Base-by-base conservation (phyloP, 768 basidiomycete species). In the Lepiota venenata region DNA sequence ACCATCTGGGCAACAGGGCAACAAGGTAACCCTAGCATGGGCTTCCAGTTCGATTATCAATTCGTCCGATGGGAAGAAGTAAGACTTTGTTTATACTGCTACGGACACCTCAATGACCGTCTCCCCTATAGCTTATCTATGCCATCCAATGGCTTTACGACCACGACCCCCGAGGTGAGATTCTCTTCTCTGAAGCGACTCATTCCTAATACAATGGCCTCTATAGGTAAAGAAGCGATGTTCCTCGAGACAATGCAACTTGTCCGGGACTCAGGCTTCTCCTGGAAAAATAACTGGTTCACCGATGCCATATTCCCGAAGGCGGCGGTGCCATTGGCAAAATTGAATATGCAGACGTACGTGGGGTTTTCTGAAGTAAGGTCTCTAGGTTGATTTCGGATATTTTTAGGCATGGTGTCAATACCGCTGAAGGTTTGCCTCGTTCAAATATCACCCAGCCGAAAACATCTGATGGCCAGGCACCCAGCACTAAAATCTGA, bases 41-140 rank as follows among this genome's bases (percentile, higher is more conserved):
- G 74, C 1, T 75, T 74, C 62, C 71, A 76, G 52, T 74, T 69
- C 38, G 70, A 70, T 47, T 75, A 75, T 52, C 74, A 76, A 44
- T 74, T 57, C 35, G 74, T 76, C 4, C 66, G 74, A 16, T 74
- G 70, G 72, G 74, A 74, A 60, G 74, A 74, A 64, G 73, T 71
- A 41, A 20, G 1, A 3, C 29, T 40, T 36, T 41, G 20, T 41
- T n/a, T 14, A n/a, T 14, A n/a, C 18, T 14, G 16, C 11, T 42
- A 27, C 21, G 2, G 2, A 29, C 21, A 7, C 1, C 22, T 55
- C 22, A 38, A 27, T 8, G 43, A 18, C 42, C 9, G 36, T 22
- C 15, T 20, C 47, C 25, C 21, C 10, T 15, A 8, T 38, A 74
- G 71, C 56, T 76, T 7, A 52, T 76, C 1, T 72, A 71, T 54